These are phyloP conservation scores for Deuterostichococcus epilithicus DNA, from an alignment of 139 green algal genomes.

Conservation along the genomic window DNA sequence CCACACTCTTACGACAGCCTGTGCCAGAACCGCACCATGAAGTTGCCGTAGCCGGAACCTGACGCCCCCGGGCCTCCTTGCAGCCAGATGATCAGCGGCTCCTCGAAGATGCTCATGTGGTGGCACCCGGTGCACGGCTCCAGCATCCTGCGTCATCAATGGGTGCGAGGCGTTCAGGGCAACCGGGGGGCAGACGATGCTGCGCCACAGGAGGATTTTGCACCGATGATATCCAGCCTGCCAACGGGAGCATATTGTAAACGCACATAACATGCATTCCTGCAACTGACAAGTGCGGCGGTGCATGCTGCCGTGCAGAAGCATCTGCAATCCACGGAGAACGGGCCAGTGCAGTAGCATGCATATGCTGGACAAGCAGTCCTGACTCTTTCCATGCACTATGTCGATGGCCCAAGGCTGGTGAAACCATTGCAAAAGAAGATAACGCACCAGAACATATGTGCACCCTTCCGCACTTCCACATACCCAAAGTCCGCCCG, in stretches of 20 bases:
- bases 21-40: neutral
- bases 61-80: slow-evolving; percentile 13
- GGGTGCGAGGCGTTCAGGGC: too few relatives aligned
- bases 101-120: neutral
- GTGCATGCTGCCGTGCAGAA: neutral
- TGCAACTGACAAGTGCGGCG: neutral
- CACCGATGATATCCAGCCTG: neutral
- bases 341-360: too few relatives aligned
- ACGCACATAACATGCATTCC: neutral
- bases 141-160: neutral
- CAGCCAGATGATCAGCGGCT: slow-evolving; percentile 16
- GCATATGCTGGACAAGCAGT: neutral
- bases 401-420: too few relatives aligned
- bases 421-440: too few relatives aligned
- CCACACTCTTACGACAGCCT: too few relatives aligned
- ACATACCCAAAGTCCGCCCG: slow-evolving; percentile 11
- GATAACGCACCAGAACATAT: slow-evolving; percentile 18
- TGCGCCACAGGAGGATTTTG: too few relatives aligned
- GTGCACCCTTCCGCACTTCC: neutral
- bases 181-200: too few relatives aligned
- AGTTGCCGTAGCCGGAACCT: neutral
- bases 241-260: neutral
- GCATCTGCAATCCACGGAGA: neutral
- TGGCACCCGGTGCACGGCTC: slow-evolving; percentile 1
- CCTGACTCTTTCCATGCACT: neutral